phyloP scores from a whole-genome alignment of 768 basidiomycete genomes.

The Leccinum disarticulatum region DNA sequence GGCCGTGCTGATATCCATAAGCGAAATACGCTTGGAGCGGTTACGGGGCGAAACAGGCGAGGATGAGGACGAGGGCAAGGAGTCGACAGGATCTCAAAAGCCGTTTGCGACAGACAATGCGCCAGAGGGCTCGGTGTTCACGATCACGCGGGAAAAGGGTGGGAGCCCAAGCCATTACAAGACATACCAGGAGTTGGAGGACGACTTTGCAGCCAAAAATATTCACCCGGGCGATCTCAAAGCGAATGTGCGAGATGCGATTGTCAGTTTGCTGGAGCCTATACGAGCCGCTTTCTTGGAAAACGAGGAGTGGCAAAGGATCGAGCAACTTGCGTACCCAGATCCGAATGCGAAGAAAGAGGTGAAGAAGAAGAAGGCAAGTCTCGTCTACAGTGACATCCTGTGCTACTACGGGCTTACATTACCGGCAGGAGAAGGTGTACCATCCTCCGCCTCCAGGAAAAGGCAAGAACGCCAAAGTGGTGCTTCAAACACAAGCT shows the following conservation, averaged over 20 bases:
- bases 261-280: constrained; percentile 75
- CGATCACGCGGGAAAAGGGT: constrained; percentile 74
- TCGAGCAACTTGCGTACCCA: constrained; percentile 83
- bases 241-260: constrained; percentile 66
- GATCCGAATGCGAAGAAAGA: constrained; percentile 62
- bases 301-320: constrained; percentile 77
- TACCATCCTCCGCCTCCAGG: constrained; percentile 85
- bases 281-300: constrained; percentile 76
- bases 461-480: constrained; percentile 57
- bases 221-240: constrained; percentile 94
- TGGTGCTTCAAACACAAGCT: not conserved
- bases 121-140: constrained; percentile 81
- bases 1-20: constrained; percentile 88
- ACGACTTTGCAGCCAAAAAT: constrained; percentile 72
- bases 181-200: constrained; percentile 62
- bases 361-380: constrained; percentile 62
- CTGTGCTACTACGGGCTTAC: not conserved
- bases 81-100: constrained; percentile 49
- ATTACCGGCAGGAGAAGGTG: constrained; percentile 60
- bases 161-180: constrained; percentile 72
- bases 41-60: constrained; percentile 43
- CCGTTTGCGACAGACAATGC: constrained; percentile 70
- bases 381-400: not conserved
- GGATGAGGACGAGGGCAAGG: constrained; percentile 45
- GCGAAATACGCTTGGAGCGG: constrained; percentile 67